phyloP scores from a whole-genome alignment of 345 rosid species.

The Citrus unshiu region DNA sequence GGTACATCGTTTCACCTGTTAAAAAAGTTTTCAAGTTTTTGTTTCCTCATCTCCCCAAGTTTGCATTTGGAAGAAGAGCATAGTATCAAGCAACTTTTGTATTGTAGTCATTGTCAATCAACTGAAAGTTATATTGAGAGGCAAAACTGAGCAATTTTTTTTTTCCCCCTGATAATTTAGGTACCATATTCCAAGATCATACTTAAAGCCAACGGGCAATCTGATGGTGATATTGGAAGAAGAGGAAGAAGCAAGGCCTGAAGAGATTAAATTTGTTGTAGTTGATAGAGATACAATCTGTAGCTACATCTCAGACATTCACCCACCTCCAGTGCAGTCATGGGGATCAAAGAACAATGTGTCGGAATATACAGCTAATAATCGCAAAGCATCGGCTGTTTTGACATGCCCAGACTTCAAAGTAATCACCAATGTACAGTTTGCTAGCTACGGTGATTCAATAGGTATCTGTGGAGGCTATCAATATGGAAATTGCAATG shows the following conservation, averaged over 20 bases:
- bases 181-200: constrained; percentile 87
- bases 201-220: constrained; percentile 57
- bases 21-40: no score
- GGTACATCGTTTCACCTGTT: no score
- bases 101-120: no score
- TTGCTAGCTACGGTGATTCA: constrained; percentile 84
- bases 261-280: constrained; percentile 42
- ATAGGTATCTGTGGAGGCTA: constrained; percentile 61
- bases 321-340: constrained; percentile 54
- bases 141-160: background rate
- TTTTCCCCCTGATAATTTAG: constrained; percentile 17
- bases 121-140: background rate
- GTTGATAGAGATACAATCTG: constrained; percentile 78
- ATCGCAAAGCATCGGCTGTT: constrained; percentile 44
- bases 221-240: constrained; percentile 72
- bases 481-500: constrained; percentile 49
- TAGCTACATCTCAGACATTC: constrained; percentile 47
- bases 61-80: no score
- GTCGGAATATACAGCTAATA: constrained; percentile 30
- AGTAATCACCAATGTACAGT: constrained; percentile 56
- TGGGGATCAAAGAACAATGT: constrained; percentile 44
- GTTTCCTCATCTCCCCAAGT: no score
- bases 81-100: no score
- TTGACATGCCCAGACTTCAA: constrained; percentile 47
- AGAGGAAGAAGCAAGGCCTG: constrained; percentile 52